Evolutionary conservation across 2,329 filamentous ascomycete species (phyloP).

Genomic region (Cordyceps militaris): DNA sequence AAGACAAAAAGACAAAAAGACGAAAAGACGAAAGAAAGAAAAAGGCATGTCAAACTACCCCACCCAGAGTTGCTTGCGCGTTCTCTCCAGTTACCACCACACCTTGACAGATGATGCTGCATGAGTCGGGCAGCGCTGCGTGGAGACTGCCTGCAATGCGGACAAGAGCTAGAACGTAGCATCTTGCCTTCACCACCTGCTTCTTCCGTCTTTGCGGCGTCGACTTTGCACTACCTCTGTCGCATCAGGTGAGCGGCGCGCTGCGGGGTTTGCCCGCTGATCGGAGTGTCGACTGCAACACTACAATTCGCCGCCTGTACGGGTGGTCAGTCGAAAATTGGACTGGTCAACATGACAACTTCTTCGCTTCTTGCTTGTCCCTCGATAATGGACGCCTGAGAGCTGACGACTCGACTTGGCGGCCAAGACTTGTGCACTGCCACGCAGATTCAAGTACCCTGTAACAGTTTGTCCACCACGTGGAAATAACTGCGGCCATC

Average conservation of each 20-base stretch:
- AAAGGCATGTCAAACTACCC: not conserved
- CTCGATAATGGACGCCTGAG: too few relatives aligned
- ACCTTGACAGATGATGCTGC: not conserved
- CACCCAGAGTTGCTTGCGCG: not conserved
- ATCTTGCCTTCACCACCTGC: not conserved
- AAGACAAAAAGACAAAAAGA: not conserved
- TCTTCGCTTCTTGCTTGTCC: too few relatives aligned
- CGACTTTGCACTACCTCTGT: not conserved
- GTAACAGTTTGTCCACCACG: not conserved
- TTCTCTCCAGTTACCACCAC: not conserved
- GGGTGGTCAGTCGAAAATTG: too few relatives aligned
- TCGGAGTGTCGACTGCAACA: not conserved
- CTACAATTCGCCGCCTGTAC: not conserved
- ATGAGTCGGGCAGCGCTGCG: not conserved
- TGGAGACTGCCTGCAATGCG: not conserved
- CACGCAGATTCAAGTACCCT: too few relatives aligned
- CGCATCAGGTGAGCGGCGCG: not conserved
- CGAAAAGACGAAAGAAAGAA: not conserved
- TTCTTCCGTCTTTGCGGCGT: not conserved
- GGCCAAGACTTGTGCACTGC: not conserved
- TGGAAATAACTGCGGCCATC: not conserved
- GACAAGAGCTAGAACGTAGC: not conserved
- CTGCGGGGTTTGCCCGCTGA: not conserved
- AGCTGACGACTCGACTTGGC: not conserved
- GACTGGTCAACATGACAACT: too few relatives aligned